These are phyloP conservation scores for Salvia rosmarinus DNA, from an alignment of 257 asterid species.

Conservation along the genomic window DNA sequence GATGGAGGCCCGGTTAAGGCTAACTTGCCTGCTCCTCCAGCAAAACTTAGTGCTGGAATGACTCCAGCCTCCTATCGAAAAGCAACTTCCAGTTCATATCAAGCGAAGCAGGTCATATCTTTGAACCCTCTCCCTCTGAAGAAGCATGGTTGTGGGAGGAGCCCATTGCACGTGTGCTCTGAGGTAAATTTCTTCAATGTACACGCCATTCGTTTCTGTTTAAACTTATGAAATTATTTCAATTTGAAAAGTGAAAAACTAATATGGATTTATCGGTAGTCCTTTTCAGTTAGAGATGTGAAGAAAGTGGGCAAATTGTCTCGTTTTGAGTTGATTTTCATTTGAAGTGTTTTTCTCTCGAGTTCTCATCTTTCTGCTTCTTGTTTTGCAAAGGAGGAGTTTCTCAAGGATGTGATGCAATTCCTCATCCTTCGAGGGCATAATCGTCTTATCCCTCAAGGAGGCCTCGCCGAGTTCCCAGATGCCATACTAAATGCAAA, in stretches of 20 bases:
- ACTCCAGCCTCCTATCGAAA: constrained; percentile 66
- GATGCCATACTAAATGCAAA: constrained; percentile 99
- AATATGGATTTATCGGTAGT: no score
- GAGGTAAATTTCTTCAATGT: constrained; percentile 58
- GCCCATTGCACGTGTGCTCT: constrained; percentile 87
- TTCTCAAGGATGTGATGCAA: constrained; percentile 95
- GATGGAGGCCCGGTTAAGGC: constrained; percentile 67
- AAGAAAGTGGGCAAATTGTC: no score
- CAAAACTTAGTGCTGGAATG: constrained; percentile 61
- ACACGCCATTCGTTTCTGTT: neutral
- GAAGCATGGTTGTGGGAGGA: constrained; percentile 94
- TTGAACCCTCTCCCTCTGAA: constrained; percentile 94
- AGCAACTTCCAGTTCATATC: constrained; percentile 65
- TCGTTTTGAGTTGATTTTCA: neutral
- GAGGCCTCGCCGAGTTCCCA: constrained; percentile 95
- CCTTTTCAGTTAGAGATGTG: no score
- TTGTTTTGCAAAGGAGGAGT: constrained; percentile 69
- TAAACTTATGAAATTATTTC: no score
- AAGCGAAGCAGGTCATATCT: constrained; percentile 89
- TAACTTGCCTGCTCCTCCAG: constrained; percentile 56
- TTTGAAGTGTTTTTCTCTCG: neutral
- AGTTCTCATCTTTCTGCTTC: constrained; percentile 9
- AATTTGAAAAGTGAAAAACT: no score
- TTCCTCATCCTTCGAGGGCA: constrained; percentile 95
- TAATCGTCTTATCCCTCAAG: constrained; percentile 97